phyloP scores from a whole-genome alignment of 1,284 basidiomycete species.

The Sporisorium exsertum region DNA sequence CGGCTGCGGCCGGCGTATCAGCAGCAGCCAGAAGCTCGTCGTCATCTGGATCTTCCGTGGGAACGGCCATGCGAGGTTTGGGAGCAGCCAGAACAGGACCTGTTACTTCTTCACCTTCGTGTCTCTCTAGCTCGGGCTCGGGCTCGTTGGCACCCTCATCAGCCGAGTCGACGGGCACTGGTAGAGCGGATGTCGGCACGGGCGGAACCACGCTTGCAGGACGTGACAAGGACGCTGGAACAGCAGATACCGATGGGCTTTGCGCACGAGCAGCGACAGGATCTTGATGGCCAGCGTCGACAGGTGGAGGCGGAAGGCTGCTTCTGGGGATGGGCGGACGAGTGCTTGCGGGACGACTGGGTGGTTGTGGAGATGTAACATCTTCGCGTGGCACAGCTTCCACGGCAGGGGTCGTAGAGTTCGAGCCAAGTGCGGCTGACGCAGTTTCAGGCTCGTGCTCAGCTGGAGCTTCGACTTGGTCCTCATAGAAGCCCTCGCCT shows the following conservation, averaged over 20 bases:
- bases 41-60: conserved; percentile 56
- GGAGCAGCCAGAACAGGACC: conserved; percentile 55
- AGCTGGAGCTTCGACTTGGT: conserved; percentile 7
- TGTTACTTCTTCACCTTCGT: conserved; percentile 8
- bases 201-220: conserved; percentile 35
- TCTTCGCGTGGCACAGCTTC: conserved; percentile 15
- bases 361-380: conserved; percentile 32
- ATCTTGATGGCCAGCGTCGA: conserved; percentile 11
- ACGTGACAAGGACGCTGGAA: conserved; percentile 4
- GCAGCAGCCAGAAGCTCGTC: conserved; percentile 46
- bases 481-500: conserved; percentile 49
- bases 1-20: conserved; percentile 11
- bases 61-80: conserved; percentile 46
- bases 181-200: conserved; percentile 19
- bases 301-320: conserved; percentile 34
- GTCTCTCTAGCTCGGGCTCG: neutral
- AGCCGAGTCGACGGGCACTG: conserved; percentile 15
- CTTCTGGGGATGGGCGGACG: conserved; percentile 56
- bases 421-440: neutral
- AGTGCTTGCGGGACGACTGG: conserved; percentile 53
- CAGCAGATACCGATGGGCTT: conserved; percentile 10
- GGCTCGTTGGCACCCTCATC: conserved; percentile 12
- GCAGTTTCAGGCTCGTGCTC: conserved; percentile 4
- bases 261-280: conserved; percentile 16
- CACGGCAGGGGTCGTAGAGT: neutral